Percentiles rank a stretch among this genome's conserved stretches.
Conservation (phyloP, 768 basidiomycete species). For the Leccinum pellstonianum region DNA sequence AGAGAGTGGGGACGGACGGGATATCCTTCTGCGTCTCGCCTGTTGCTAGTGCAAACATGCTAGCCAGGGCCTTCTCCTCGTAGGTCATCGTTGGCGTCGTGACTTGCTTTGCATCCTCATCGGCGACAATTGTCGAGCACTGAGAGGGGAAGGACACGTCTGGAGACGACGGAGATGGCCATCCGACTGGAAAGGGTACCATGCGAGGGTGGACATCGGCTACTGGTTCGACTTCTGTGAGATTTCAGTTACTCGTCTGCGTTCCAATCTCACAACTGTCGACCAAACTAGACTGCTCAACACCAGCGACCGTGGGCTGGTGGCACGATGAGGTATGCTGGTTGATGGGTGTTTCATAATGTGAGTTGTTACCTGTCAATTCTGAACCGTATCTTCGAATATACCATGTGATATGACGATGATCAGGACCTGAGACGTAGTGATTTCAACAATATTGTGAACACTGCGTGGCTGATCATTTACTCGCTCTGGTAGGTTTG, state of each 20-base stretch:
- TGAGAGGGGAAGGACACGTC: slow-evolving; percentile 8
- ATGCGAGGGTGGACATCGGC: neutral
- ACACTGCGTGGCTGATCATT: no score
- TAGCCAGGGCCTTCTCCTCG: neutral
- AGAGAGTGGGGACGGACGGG: no score
- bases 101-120: neutral
- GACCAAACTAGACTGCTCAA: no score
- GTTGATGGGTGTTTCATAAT: no score
- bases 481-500: no score
- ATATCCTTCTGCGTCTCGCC: no score
- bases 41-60: no score
- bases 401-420: neutral
- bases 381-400: no score
- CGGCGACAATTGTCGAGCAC: neutral
- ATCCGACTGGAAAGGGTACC: neutral
- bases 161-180: neutral
- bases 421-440: no score
- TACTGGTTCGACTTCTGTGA: neutral
- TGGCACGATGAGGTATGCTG: no score
- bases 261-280: neutral
- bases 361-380: no score
- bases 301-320: neutral
- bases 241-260: neutral
- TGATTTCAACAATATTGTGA: no score
- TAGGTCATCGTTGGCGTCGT: neutral